phyloP scores from a whole-genome alignment of 768 basidiomycete genomes.

The Boletellus ananiceps region DNA sequence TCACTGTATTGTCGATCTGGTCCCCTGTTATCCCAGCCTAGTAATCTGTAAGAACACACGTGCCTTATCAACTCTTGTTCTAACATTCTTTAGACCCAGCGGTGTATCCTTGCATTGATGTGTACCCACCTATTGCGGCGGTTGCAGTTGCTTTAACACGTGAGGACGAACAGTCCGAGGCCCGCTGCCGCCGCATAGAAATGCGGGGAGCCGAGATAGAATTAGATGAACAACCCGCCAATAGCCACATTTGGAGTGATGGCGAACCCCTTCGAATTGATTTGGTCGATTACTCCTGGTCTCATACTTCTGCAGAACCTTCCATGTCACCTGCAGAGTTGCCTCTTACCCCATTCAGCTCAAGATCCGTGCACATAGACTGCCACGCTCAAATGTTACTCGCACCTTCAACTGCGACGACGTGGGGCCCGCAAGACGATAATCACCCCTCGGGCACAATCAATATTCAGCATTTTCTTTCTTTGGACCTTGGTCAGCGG shows the following conservation, averaged over 20 bases:
- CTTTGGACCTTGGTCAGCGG: conserved; percentile 57
- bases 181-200: conserved; percentile 11
- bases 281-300: conserved; percentile 66
- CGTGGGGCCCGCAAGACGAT: conserved; percentile 51
- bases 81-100: conserved; percentile 18
- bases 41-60: conserved; percentile 30
- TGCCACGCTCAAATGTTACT: conserved; percentile 46
- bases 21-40: conserved; percentile 33
- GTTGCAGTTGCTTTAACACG: neutral
- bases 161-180: conserved; percentile 1
- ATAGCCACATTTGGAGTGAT: conserved; percentile 19
- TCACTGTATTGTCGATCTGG: conserved; percentile 1
- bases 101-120: conserved; percentile 20
- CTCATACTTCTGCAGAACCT: conserved; percentile 66
- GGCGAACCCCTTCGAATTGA: conserved; percentile 44
- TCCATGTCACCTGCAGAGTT: conserved; percentile 40
- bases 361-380: conserved; percentile 55
- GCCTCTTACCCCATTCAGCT: conserved; percentile 34
- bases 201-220: conserved; percentile 16
- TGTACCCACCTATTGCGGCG: conserved; percentile 15
- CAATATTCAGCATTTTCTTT: conserved; percentile 39
- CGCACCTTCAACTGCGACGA: conserved; percentile 43
- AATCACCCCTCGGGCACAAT: conserved; percentile 32
- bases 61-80: neutral
- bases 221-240: conserved; percentile 13